These are phyloP conservation scores for Aspergillus udagawae DNA, from an alignment of 2,329 filamentous ascomycete species.

Conservation along the genomic window DNA sequence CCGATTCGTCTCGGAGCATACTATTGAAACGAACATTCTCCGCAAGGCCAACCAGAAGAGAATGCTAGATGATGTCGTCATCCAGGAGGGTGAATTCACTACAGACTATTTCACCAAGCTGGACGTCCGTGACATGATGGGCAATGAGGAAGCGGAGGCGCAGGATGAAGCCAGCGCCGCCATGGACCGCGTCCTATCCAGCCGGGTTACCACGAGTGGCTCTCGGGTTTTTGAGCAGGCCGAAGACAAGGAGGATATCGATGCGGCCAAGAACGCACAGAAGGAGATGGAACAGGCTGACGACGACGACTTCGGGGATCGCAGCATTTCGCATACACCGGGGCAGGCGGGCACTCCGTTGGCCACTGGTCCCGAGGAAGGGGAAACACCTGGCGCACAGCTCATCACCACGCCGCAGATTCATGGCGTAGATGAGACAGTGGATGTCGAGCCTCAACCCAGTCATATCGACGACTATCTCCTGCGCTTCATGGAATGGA, in stretches of 20 bases:
- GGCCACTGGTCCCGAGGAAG: conserved; percentile 36
- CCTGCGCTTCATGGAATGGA: conserved; percentile 63
- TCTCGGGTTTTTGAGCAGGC: conserved; percentile 78
- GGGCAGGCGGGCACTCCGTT: conserved; percentile 31
- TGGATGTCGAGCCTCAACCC: conserved; percentile 46
- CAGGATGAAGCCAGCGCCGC: conserved; percentile 74
- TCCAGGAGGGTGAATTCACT: conserved; percentile 96
- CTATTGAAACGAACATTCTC: conserved; percentile 96
- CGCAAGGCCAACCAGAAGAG: conserved; percentile 97
- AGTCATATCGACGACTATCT: conserved; percentile 71
- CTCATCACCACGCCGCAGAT: conserved; percentile 14
- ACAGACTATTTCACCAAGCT: conserved; percentile 91
- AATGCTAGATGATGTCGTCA: conserved; percentile 95
- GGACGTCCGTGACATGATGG: conserved; percentile 64
- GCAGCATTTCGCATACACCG: conserved; percentile 31
- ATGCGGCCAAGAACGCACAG: conserved; percentile 79
- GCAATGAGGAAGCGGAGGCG: conserved; percentile 51
- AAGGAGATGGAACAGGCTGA: conserved; percentile 82
- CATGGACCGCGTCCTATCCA: conserved; percentile 80
- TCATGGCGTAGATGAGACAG: conserved; percentile 21
- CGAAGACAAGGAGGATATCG: conserved; percentile 88
- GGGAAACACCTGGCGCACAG: conserved; percentile 12
- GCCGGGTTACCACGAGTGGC: conserved; percentile 56
- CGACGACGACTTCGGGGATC: conserved; percentile 79
- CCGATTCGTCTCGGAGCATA: conserved; percentile 85